phyloP scores from a whole-genome alignment of 768 basidiomycete species.

The Tulasnella sp. region DNA sequence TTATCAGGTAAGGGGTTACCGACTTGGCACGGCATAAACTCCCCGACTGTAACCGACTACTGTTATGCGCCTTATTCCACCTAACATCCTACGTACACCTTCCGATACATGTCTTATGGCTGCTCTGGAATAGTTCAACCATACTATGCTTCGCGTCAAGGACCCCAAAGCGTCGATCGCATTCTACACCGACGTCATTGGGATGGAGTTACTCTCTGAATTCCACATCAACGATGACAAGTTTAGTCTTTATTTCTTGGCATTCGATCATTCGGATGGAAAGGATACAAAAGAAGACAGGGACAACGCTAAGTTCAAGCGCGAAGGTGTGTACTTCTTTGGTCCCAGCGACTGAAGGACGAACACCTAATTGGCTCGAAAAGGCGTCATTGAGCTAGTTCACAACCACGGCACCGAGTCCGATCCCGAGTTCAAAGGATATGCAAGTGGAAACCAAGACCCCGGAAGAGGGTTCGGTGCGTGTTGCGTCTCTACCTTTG shows the following conservation, averaged over 20 bases:
- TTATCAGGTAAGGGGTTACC: background rate
- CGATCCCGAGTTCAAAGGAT: slow-evolving; percentile 77
- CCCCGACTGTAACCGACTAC: background rate
- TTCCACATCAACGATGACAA: slow-evolving; percentile 51
- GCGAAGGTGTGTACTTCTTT: slow-evolving; percentile 62
- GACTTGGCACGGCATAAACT: background rate
- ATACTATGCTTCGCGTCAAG: slow-evolving; percentile 87
- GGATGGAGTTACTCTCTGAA: slow-evolving; percentile 69
- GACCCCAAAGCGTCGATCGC: slow-evolving; percentile 78
- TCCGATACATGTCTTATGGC: background rate
- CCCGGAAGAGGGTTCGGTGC: slow-evolving; percentile 57
- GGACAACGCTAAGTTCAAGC: slow-evolving; percentile 52
- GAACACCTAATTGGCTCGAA: background rate
- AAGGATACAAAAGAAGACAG: slow-evolving; percentile 52
- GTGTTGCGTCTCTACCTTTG: background rate
- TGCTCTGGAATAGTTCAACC: slow-evolving; percentile 62
- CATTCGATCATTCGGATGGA: slow-evolving; percentile 65
- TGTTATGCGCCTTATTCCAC: background rate
- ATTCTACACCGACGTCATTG: slow-evolving; percentile 77
- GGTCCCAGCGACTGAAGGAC: background rate
- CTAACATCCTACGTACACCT: background rate
- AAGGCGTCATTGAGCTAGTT: slow-evolving; percentile 81
- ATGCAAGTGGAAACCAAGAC: slow-evolving; percentile 83
- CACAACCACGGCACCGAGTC: slow-evolving; percentile 90
- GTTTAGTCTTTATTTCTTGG: slow-evolving; percentile 87